Base-by-base conservation (phyloP, 1,284 basidiomycete species). In the Ganoderma leucocontextum region DNA sequence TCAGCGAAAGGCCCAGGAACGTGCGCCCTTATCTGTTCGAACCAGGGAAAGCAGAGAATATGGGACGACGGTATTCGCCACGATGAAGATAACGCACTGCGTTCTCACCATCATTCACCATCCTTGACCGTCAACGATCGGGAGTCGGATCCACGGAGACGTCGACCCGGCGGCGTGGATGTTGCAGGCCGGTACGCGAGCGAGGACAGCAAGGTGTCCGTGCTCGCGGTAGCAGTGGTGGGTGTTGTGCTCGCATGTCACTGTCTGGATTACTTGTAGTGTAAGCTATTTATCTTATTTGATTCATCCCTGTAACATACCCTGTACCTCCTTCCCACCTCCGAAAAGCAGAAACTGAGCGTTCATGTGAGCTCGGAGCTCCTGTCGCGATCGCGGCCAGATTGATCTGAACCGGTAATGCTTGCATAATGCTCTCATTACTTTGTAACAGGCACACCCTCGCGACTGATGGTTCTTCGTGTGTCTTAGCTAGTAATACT, bases 181-280 rank as follows among this genome's bases (percentile, higher is more conserved):
- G 29, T 29, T 29, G 29, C 29, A 29, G 29, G 29, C 29, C 29
- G 29, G 29, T 29, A n/a, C 1, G 38, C 55, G 35, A 58, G 55
- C 55, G 55, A 35, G 35, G 55, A 58, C 4, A 58, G 9, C 13
- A 58, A 38, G 17, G 2, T 58, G 35, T 58, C 55, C 2, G 55
- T 58, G 17, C 55, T 58, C 35, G 55, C 55, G 55, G 35, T 58
- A 17, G 55, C 29, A 35, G 8, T 58, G 19, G 33, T 38, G 10
- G 55, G 55, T 10, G 55, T 33, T 15, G 35, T 58, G 9, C 35
- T 58, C 4, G 55, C 35, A n/a, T 36, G 33, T 12, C 55, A 58
- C 35, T 58, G 22, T 38, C 55, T 58, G 17, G 55, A 58, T 12
- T 58, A 58, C 35, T 12, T 58, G 55, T 58, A 58, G 33, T 7